Percentiles rank a stretch among this genome's conserved stretches.
Conservation (phyloP, 495 filamentous ascomycete species). For the Sporormia fimetaria region DNA sequence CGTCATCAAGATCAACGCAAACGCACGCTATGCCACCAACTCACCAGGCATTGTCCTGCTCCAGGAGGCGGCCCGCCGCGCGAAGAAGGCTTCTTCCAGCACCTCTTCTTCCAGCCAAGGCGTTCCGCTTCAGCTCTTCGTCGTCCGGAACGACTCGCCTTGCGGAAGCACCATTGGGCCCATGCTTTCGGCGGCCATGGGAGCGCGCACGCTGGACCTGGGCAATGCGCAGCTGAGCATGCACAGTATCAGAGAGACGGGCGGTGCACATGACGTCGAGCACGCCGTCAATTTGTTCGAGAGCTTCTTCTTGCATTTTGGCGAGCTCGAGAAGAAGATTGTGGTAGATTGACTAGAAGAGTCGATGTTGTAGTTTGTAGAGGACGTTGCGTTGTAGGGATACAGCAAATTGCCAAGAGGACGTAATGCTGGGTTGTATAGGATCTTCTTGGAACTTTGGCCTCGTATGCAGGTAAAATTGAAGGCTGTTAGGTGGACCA, state of each 20-base stretch:
- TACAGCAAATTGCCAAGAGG: too few species aligned
- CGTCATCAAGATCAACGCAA: conserved; percentile 97
- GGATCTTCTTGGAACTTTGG: too few species aligned
- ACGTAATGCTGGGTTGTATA: too few species aligned
- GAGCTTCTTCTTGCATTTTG: conserved; percentile 75
- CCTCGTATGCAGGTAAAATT: too few species aligned
- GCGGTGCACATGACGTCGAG: conserved; percentile 76
- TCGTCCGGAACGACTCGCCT: conserved; percentile 86
- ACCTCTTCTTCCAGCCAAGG: conserved; percentile 31
- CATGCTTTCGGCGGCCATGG: conserved; percentile 77
- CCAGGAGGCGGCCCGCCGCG: conserved; percentile 69
- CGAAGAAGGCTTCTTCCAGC: conserved; percentile 34
- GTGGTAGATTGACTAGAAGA: conserved; percentile 49
- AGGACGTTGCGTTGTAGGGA: too few species aligned
- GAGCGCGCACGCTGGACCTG: conserved; percentile 78
- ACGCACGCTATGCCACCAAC: conserved; percentile 91
- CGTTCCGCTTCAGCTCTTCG: conserved; percentile 87
- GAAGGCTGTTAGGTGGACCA: too few species aligned
- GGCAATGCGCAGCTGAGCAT: conserved; percentile 95
- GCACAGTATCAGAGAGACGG: conserved; percentile 93
- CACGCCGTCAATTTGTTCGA: conserved; percentile 78
- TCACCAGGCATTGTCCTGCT: conserved; percentile 87
- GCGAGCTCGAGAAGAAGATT: conserved; percentile 66
- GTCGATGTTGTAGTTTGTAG: conserved; percentile 19
- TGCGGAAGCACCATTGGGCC: conserved; percentile 96